Evolutionary conservation across 2,329 filamentous ascomycete species (phyloP), one percentile per base, ranked within the genome.

Genomic region (Pseudogymnoascus sp.): DNA sequence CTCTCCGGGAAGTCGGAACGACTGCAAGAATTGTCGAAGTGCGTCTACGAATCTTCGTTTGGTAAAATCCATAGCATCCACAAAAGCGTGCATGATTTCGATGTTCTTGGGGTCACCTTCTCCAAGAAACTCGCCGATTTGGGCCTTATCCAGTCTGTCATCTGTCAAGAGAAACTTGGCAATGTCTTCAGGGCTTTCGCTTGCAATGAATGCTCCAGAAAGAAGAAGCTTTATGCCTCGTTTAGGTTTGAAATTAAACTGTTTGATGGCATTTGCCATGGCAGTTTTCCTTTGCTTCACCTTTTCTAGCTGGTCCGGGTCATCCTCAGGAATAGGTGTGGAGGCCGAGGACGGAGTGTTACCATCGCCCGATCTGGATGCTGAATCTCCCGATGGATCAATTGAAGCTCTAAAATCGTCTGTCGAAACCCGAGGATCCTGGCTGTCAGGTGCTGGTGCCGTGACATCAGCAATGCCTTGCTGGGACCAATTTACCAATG

Each of bases 241-340:
- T 76, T 99, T 99, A 0, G 96, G 92, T 75, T 99, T 99, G 80
- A 93, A 97, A 74, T 99, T 99, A 82, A 99, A 99, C 66, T 91
- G 89, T 60, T 88, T 86, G 62, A 97, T 89, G 1, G 90, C 93
- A 70, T 96, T 95, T 61, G 88, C 90, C 65, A 97, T 78, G 0
- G 95, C 95, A 6, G 91, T 97, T 77, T 99, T 99, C 66, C 89
- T 85, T 65, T 93, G 90, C 77, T 97, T 97, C 63, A 93, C 91
- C 75, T 89, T 96, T 72, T 97, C 95, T n/a, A 99, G 80, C 70
- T 97, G 89, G 66, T 87, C 91, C 0, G 93, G 93, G 71, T 99
- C 95, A 72, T 99, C 96, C 64, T 97, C 92, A 3, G 86, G 76
- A 2, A 87, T 78, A 19, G 86, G 89, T 0, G 90, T 92, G 5